Evolutionary conservation across 2,329 filamentous ascomycete genomes (phyloP), one percentile per base, ranked within the genome.

Genomic region (Diaporthe humulicola): DNA sequence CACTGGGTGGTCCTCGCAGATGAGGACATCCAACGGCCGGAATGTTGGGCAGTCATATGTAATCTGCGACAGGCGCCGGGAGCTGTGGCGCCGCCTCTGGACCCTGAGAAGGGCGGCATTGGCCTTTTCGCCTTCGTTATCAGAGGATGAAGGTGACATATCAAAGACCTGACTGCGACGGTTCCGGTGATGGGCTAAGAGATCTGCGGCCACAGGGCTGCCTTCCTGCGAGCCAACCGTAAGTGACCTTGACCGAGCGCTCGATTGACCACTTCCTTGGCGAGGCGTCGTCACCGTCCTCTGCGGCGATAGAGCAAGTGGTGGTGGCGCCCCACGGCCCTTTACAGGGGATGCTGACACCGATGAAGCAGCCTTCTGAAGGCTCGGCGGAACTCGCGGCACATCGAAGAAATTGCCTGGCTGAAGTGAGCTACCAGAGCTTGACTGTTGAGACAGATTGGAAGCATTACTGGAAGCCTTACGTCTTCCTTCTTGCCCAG

Each of bases 1-100:
- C 5, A 99, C 96, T 0, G 97, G 97, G 82, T 99, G 97, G 80
- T 99, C 97, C 85, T 99, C 97, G 82, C 97, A 98, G 70, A 99
- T 98, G 70, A 99, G 88, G 8, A 99, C 94, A 83, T 99, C 97
- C 70, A 99, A 85, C 2, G 97, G 95, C 40, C 97, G 91, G 85
- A 98, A 99, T 48, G 93, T 90, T 3, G 97, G 97, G 71, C 96
- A 95, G 54, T 93, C 90, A 50, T 98, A 88, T 69, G 93, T 96
- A 80, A 98, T 96, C 80, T 98, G 95, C 0, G 97, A 99, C 81
- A 98, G 90, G 67, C 97, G 92, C 28, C 97, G 90, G n/a, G 96
- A 98, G 83, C 96, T 98, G 82, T 98, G 96, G n/a, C 97, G 92
- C 14, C 96, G 93, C 48, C 96, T 90, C 81, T 99, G 97, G 5